Conservation (phyloP, 805 yeast species). For the Lachancea dasiensis region DNA sequence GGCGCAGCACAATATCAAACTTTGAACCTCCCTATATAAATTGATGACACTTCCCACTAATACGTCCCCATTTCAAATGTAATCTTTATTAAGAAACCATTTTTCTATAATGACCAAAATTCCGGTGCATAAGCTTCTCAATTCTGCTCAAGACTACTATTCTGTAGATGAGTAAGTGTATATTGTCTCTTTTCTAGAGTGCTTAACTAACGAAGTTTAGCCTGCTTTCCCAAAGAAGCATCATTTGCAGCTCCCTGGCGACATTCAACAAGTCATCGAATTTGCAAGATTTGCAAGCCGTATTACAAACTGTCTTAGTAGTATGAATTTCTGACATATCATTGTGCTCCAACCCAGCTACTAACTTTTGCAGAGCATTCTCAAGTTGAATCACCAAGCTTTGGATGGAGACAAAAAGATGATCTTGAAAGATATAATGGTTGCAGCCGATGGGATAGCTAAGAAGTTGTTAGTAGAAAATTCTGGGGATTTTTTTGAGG, state of each 20-base stretch:
- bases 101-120: slow-evolving; percentile 16
- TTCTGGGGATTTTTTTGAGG: not conserved
- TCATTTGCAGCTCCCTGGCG: not conserved
- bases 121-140: slow-evolving; percentile 17
- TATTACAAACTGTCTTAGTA: slow-evolving; percentile 10
- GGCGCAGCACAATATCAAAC: no score
- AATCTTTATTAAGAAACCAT: no score
- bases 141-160: slow-evolving; percentile 12
- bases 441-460: not conserved
- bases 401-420: not conserved
- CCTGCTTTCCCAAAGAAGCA: no score
- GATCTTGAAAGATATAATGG: not conserved
- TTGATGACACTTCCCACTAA: no score
- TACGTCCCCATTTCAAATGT: no score
- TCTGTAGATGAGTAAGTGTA: slow-evolving; percentile 6
- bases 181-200: not conserved
- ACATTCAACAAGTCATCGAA: not conserved
- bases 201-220: not conserved
- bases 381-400: not conserved
- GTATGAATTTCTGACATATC: slow-evolving; percentile 10
- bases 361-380: slow-evolving; percentile 1
- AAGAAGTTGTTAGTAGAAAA: not conserved
- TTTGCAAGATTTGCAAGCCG: not conserved
- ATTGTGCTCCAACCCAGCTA: slow-evolving; percentile 7
- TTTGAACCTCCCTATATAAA: no score